phyloP scores from a whole-genome alignment of 352 stramenopile genomes.

The Globisporangium rhizosaccharum region DNA sequence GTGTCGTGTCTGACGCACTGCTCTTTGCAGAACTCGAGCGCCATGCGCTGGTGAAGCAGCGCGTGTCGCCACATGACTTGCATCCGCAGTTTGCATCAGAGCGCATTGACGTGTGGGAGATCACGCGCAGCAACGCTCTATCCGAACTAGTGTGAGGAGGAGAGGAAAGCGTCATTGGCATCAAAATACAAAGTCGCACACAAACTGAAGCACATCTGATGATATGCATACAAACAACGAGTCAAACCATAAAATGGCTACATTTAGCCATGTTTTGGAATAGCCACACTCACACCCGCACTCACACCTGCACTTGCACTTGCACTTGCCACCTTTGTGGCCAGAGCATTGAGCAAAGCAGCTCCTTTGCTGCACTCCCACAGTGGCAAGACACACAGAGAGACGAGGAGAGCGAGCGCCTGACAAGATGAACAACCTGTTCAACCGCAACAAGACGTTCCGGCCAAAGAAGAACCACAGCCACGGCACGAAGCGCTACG shows the following conservation, averaged over 20 bases:
- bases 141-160: too few species aligned
- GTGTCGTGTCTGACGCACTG: conserved; percentile 45
- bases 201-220: too few species aligned
- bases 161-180: too few species aligned
- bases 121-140: not conserved
- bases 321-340: too few species aligned
- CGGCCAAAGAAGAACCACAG: conserved; percentile 81
- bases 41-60: conserved; percentile 14
- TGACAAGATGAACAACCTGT: conserved; percentile 56
- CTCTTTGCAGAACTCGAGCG: conserved; percentile 48
- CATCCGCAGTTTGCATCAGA: conserved; percentile 15
- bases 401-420: not conserved
- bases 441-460: conserved; percentile 84
- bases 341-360: too few species aligned
- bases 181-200: too few species aligned
- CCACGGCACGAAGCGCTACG: conserved; percentile 76
- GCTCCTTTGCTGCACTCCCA: too few species aligned
- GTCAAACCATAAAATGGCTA: too few species aligned
- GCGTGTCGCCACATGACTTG: conserved; percentile 8
- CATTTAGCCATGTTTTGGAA: too few species aligned
- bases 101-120: conserved; percentile 16
- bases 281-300: too few species aligned
- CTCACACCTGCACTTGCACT: too few species aligned
- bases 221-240: too few species aligned
- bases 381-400: not conserved